phyloP scores from a whole-genome alignment of 1,284 basidiomycete genomes.

The Naganishia sp. region DNA sequence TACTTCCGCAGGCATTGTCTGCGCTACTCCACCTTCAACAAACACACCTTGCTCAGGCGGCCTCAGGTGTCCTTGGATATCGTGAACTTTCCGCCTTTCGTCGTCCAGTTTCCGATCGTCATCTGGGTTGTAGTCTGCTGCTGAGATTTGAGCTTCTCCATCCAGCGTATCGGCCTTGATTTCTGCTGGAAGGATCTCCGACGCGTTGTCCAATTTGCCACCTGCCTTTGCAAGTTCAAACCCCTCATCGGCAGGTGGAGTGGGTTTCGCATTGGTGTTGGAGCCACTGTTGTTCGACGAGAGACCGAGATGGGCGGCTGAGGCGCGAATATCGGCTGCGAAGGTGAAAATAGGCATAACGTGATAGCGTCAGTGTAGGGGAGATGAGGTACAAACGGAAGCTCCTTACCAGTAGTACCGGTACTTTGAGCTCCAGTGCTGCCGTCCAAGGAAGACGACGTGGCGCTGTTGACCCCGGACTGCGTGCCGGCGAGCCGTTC shows the following conservation, averaged over 20 bases:
- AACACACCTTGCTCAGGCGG: conserved; percentile 27
- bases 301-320: conserved; percentile 38
- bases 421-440: conserved; percentile 17
- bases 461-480: conserved; percentile 41
- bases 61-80: conserved; percentile 34
- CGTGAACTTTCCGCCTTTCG: conserved; percentile 58
- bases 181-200: conserved; percentile 30
- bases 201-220: conserved; percentile 5
- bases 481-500: conserved; percentile 66
- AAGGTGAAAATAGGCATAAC: conserved; percentile 29
- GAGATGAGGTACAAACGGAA: conserved; percentile 30
- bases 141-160: conserved; percentile 71
- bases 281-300: conserved; percentile 45
- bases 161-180: conserved; percentile 48
- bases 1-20: conserved; percentile 46
- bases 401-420: conserved; percentile 32
- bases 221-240: conserved; percentile 36
- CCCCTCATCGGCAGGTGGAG: conserved; percentile 25
- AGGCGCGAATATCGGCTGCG: conserved; percentile 35
- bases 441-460: conserved; percentile 32
- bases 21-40: conserved; percentile 38
- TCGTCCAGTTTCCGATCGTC: conserved; percentile 79
- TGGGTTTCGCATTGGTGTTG: conserved; percentile 38
- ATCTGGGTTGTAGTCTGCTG: conserved; percentile 90
- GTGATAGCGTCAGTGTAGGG: no score